Percentiles rank a stretch among this genome's conserved stretches.
phyloP scores from a whole-genome alignment of 2,329 filamentous ascomycete species.

The Neonectria magnoliae region DNA sequence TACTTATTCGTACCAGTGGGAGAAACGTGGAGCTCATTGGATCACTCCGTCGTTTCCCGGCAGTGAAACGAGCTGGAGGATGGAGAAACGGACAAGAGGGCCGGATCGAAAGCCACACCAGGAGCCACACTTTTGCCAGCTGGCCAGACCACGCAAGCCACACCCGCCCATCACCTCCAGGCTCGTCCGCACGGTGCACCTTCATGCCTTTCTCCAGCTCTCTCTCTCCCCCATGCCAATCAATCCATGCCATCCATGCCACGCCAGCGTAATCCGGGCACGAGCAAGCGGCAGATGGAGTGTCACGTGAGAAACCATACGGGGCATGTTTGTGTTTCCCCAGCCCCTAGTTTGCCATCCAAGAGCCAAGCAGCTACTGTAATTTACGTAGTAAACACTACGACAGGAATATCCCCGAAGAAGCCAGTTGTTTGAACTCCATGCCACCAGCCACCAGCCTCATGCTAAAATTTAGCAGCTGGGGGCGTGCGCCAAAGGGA shows the following conservation, averaged over 20 bases:
- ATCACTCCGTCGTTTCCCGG: background rate
- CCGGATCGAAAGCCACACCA: background rate
- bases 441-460: constrained; percentile 19
- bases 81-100: background rate
- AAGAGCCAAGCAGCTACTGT: background rate
- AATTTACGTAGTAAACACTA: no score
- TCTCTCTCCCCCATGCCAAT: constrained; percentile 20
- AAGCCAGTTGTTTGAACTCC: constrained; percentile 7
- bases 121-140: constrained; percentile 9
- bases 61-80: background rate
- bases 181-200: constrained; percentile 15
- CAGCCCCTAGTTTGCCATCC: background rate
- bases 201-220: constrained; percentile 21
- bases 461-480: constrained; percentile 30
- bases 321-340: background rate
- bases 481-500: constrained; percentile 32
- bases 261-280: background rate
- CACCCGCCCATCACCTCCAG: constrained; percentile 1
- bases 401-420: background rate
- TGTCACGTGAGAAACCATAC: background rate
- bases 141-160: constrained; percentile 11
- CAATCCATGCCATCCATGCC: constrained; percentile 4
- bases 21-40: constrained; percentile 11
- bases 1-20: background rate
- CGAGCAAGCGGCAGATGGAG: background rate